Evolutionary conservation across 352 stramenopile genomes (phyloP), one percentile per base, ranked within the genome.

Genomic region (Globisporangium carolinianum): DNA sequence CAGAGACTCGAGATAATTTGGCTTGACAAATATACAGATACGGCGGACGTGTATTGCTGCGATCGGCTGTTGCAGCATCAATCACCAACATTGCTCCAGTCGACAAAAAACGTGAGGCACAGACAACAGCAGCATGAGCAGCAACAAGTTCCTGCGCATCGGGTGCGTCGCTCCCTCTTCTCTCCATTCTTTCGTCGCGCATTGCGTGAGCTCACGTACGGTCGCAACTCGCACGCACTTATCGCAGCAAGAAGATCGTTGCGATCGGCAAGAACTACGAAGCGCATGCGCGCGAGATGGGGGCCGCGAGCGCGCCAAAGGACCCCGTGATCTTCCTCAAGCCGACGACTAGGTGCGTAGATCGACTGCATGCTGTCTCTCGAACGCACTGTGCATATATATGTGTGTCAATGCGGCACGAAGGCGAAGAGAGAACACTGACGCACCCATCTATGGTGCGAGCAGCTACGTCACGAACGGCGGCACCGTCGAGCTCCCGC

Each of bases 211-310:
- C 54, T 32, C 41, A 10, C 45, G 12, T 15, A 6, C 35, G 46
- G 17, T 6, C 10, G 11, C 47, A n/a, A n/a, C 8, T 4, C 35
- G 1, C 38, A 32, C 24, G 24, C 24, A 32, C 15, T 35, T 11
- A 11, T 14, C 6, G 42, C 61, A 88, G 79, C 57, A 89, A 91
- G 66, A 91, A 91, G 70, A 86, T 91, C 50, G 67, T 93, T 38
- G 79, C 75, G 15, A 90, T 94, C 62, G 80, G 83, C 62, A 91
- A 91, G 66, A 94, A 94, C 62, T 94, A 92, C 47, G 82, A 89
- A 53, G 79, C 81, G 38, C 84, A 94, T 42, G 81, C 79, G 51
- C 71, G 79, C 32, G 84, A 94, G 67, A 90, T 94, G 79, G 83
- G 83, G 32, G 81, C 74, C 3, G 47, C 62, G 46, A 73, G 66